A percentile compares a stretch with the other conserved stretches of the same genome.
Evolutionary conservation across 257 asterid species (phyloP).

Genomic region (Solanum sejunctum): DNA sequence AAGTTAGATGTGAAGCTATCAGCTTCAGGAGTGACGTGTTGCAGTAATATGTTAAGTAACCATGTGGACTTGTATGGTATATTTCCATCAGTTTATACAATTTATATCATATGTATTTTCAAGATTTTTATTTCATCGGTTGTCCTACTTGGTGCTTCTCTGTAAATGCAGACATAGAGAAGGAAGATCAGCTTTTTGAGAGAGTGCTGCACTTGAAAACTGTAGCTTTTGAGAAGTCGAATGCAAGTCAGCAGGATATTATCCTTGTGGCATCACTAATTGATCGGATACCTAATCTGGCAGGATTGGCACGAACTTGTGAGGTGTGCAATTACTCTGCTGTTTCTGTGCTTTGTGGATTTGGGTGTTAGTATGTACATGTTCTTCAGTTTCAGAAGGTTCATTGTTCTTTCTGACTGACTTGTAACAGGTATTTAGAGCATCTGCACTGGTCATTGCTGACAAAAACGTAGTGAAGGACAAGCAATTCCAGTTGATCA

Average conservation of each 20-base stretch:
- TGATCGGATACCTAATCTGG: slow-evolving; percentile 96
- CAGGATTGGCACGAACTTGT: slow-evolving; percentile 93
- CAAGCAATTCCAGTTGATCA: slow-evolving; percentile 97
- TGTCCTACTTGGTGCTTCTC: background rate
- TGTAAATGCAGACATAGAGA: slow-evolving; percentile 46
- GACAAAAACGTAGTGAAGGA: slow-evolving; percentile 62
- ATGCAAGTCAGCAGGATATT: slow-evolving; percentile 57
- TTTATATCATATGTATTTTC: background rate
- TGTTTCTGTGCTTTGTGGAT: background rate
- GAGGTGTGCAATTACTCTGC: slow-evolving; percentile 34
- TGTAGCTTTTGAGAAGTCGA: slow-evolving; percentile 44
- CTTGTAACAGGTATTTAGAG: slow-evolving; percentile 52
- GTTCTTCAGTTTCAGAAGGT: background rate
- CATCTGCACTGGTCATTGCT: slow-evolving; percentile 71
- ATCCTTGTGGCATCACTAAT: slow-evolving; percentile 72
- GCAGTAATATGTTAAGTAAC: background rate
- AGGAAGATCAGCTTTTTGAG: slow-evolving; percentile 70
- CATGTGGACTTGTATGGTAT: background rate
- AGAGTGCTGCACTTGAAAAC: slow-evolving; percentile 57
- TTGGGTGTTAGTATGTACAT: background rate
- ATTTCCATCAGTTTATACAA: background rate
- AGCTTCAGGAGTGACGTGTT: background rate
- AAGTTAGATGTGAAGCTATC: background rate
- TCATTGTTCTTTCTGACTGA: background rate
- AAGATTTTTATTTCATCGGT: background rate